Evolutionary conservation across 441 rosid genomes (phyloP), one percentile per base, ranked within the genome.

Genomic region (Populus tomentosa): DNA sequence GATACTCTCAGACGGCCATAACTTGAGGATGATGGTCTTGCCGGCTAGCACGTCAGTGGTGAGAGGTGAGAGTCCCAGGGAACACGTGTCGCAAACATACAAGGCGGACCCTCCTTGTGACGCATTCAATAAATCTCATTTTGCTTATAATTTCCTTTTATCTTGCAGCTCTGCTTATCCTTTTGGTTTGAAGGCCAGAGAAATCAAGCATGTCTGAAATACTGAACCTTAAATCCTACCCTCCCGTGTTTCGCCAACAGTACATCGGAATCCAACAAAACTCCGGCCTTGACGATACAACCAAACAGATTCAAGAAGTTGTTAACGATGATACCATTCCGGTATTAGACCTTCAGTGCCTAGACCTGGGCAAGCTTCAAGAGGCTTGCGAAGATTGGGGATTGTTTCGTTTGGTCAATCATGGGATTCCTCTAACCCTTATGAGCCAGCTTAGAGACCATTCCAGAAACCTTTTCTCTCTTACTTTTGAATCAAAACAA

Each of bases 361-460:
- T 88, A 23, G 81, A 84, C 79, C 75, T 56, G 78, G 88, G 84
- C 65, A 69, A 63, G 73, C 89, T 91, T 42, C 80, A 20, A 18
- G 90, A 85, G 14, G 94, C 90, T 56, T 90, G 98, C 82, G 83
- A 35, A 18, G 85, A 84, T 14, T 93, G 92, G 98, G 97, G 97
- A 23, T 30, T 90, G 26, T 90, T 92, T 80, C 91, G 93, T 80
- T 35, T 94, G 83, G 90, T 78, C 70, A 89, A 88, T 84, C 95
- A 94, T 82, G 93, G 93, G 32, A 75, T 92, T 36, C 97, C 97
- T 68, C 62, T 50, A 10, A 59, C 56, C 42, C 82, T 90, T 4
- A 62, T 87, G 73, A 79, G 21, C 73, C 80, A 81, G 66, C 84
- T 90, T 63, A 86, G 86, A 38, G 84, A 80, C 66, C 84, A 73